A percentile compares a stretch with the other conserved stretches of the same genome.
phyloP scores from a whole-genome alignment of 176 grass and related monocot genomes.

The Zoysia japonica region DNA sequence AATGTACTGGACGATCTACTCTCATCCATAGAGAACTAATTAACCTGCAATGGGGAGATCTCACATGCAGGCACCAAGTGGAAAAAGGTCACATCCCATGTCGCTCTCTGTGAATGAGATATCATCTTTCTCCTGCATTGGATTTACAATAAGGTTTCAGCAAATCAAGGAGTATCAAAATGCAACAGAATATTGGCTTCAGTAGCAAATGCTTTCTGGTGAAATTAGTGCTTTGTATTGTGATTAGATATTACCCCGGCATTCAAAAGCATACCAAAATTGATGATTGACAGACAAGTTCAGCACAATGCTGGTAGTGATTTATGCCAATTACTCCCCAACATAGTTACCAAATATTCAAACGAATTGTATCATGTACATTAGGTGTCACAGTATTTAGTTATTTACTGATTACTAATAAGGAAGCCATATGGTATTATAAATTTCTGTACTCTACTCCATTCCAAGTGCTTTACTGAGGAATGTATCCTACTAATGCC shows the following conservation, averaged over 20 bases:
- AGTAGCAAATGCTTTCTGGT: background rate
- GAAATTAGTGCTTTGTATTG: background rate
- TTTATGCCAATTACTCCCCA: background rate
- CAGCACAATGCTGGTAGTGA: background rate
- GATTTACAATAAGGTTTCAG: constrained; percentile 19
- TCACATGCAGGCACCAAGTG: constrained; percentile 92
- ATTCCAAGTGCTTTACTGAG: background rate
- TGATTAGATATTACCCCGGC: too few species aligned
- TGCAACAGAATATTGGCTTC: background rate
- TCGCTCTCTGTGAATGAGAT: constrained; percentile 60
- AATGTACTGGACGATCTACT: constrained; percentile 23
- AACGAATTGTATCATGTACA: background rate
- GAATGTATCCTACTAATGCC: too few species aligned
- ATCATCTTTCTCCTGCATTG: constrained; percentile 74
- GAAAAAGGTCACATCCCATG: constrained; percentile 68
- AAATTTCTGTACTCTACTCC: background rate
- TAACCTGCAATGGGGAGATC: constrained; percentile 4
- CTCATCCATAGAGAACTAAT: constrained; percentile 4
- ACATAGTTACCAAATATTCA: background rate
- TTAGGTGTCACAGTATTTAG: too few species aligned
- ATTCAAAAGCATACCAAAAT: too few species aligned
- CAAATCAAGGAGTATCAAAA: background rate
- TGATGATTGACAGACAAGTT: background rate
- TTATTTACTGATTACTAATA: background rate
- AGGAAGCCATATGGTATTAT: background rate